phyloP scores from a whole-genome alignment of 352 stramenopile species.

The Aphanomyces astaci region DNA sequence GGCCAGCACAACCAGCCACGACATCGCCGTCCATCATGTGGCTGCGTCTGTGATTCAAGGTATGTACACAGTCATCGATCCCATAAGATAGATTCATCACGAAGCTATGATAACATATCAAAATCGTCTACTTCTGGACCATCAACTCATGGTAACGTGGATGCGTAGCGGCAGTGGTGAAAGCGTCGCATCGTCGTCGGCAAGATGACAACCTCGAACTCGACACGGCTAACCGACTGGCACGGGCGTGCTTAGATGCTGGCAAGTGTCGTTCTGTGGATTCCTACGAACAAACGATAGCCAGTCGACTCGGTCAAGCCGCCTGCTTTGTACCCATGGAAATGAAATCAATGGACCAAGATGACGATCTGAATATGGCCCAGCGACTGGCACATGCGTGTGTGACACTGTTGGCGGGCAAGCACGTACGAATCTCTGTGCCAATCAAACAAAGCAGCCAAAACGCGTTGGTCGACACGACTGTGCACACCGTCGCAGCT shows the following conservation, averaged over 20 bases:
- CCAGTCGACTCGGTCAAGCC: background rate
- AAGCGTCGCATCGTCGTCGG: background rate
- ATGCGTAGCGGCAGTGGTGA: background rate
- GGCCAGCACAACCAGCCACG: background rate
- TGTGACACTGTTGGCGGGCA: background rate
- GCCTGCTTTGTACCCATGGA: background rate
- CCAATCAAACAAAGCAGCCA: conserved; percentile 13
- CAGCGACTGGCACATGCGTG: background rate
- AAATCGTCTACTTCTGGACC: too few relatives aligned
- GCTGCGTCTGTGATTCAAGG: conserved; percentile 12
- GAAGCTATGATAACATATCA: too few relatives aligned
- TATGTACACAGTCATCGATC: too few relatives aligned
- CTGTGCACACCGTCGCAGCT: conserved; percentile 38
- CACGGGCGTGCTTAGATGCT: background rate
- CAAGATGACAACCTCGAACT: background rate
- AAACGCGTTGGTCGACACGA: conserved; percentile 23
- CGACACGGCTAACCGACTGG: background rate
- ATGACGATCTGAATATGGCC: background rate
- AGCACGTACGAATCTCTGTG: background rate
- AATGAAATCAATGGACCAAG: background rate
- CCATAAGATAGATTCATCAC: too few relatives aligned
- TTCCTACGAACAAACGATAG: background rate
- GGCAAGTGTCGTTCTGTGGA: background rate
- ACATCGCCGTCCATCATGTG: background rate
- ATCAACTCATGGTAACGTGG: background rate